phyloP scores from a whole-genome alignment of 192 early-diverging fungal genomes.

The Oehlia diaphana region DNA sequence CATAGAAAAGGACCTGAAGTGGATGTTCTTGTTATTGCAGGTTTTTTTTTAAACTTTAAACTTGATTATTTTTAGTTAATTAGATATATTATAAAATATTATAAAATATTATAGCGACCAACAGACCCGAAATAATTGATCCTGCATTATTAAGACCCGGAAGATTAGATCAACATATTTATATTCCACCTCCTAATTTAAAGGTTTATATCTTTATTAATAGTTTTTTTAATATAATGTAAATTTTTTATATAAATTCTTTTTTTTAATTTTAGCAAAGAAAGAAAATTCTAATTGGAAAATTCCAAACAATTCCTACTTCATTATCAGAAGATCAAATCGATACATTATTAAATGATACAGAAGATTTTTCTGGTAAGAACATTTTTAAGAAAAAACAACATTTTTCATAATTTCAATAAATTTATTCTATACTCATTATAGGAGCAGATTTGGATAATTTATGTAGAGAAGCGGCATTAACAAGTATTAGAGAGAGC shows the following conservation, averaged over 20 bases:
- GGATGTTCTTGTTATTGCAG: conserved; percentile 70
- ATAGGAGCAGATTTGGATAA: conserved; percentile 82
- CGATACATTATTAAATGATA: conserved; percentile 43
- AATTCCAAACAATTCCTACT: conserved; percentile 55
- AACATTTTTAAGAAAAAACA: not conserved
- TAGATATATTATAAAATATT: not conserved
- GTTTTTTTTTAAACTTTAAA: conserved; percentile 36
- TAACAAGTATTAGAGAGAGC: conserved; percentile 62
- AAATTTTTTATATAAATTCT: not conserved
- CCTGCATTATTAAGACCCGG: conserved; percentile 82
- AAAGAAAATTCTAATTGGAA: conserved; percentile 54
- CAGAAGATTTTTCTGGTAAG: conserved; percentile 63
- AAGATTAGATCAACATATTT: conserved; percentile 77
- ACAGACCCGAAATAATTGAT: conserved; percentile 72
- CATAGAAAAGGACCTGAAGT: conserved; percentile 37
- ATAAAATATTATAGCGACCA: conserved; percentile 62
- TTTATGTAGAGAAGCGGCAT: conserved; percentile 79
- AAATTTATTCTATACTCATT: not conserved
- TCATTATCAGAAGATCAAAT: conserved; percentile 48
- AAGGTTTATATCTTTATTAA: conserved; percentile 35
- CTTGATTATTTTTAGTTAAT: not conserved
- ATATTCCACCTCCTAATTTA: conserved; percentile 59
- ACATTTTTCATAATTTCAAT: not conserved
- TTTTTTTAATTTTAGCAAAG: conserved; percentile 46
- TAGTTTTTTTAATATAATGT: not conserved